These are phyloP conservation scores for Colletotrichum euphorbiae DNA, from an alignment of 2,329 filamentous ascomycete genomes.

Conservation along the genomic window DNA sequence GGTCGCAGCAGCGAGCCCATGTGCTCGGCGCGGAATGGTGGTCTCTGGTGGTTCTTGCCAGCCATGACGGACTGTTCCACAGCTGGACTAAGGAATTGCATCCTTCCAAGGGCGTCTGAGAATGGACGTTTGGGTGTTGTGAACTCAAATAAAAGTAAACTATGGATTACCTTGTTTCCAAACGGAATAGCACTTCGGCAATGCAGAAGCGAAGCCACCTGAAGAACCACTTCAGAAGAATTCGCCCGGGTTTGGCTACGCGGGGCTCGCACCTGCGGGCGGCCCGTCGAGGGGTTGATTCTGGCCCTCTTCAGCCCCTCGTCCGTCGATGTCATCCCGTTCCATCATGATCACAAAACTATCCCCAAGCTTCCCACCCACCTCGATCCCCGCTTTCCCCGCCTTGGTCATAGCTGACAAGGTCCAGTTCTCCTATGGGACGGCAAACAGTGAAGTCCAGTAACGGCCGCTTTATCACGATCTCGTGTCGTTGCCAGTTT, in stretches of 20 bases:
- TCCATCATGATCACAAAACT: constrained; percentile 30
- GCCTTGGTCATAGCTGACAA: constrained; percentile 51
- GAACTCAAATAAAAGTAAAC: background rate
- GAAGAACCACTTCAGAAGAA: background rate
- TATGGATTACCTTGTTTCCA: constrained; percentile 3
- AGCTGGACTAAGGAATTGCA: constrained; percentile 16
- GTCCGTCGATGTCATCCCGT: constrained; percentile 30
- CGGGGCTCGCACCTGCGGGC: too few relatives aligned
- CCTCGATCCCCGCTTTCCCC: constrained; percentile 43
- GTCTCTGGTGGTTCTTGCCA: constrained; percentile 42
- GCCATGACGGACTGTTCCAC: constrained; percentile 18
- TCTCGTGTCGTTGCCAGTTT: background rate
- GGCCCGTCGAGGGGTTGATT: background rate
- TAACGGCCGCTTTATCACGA: constrained; percentile 1
- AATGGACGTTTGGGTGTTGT: background rate
- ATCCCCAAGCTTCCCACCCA: constrained; percentile 8
- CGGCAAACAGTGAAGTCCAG: background rate
- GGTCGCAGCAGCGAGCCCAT: constrained; percentile 79
- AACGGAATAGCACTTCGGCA: constrained; percentile 5
- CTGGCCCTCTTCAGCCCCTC: background rate
- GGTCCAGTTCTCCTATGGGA: constrained; percentile 8
- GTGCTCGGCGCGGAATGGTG: constrained; percentile 81
- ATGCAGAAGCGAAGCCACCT: background rate
- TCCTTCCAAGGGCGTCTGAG: background rate
- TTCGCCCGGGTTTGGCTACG: background rate